Percentiles rank a stretch among this genome's conserved stretches.
Conservation (phyloP, 805 yeast genomes). For the Candida taoyuanica region DNA sequence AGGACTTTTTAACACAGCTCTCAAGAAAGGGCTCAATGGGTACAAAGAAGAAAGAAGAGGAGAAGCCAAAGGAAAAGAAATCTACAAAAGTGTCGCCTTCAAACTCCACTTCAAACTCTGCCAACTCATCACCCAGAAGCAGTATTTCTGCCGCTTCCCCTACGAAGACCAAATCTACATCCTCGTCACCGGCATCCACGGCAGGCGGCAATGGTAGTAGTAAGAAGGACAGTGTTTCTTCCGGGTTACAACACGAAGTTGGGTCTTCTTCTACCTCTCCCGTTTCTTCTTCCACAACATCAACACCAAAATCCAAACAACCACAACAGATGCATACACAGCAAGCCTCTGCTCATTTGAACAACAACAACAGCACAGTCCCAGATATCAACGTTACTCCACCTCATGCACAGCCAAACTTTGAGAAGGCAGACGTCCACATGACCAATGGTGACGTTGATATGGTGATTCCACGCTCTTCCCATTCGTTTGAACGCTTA, state of each 20-base stretch:
- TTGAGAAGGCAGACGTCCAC: slow-evolving; percentile 7
- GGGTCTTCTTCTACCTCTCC: slow-evolving; percentile 1
- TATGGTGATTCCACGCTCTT: slow-evolving; percentile 34
- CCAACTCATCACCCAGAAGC: slow-evolving; percentile 23
- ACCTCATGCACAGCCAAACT: slow-evolving; percentile 6
- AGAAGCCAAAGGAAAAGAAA: slow-evolving; percentile 18
- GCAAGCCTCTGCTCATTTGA: slow-evolving; percentile 3
- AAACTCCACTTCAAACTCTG: slow-evolving; percentile 21
- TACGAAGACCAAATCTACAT: slow-evolving; percentile 13
- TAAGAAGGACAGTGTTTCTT: slow-evolving; percentile 2
- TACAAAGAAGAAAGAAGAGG: slow-evolving; percentile 31
- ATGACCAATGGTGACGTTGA: slow-evolving; percentile 13
- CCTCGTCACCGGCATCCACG: slow-evolving; percentile 6
- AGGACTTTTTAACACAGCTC: slow-evolving; percentile 11
- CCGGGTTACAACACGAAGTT: slow-evolving; percentile 4
- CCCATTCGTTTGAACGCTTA: slow-evolving; percentile 52
- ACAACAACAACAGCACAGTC: too few relatives aligned
- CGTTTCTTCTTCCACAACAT: neutral
- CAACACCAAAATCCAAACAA: slow-evolving; percentile 2
- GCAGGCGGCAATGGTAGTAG: neutral
- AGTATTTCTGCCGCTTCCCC: slow-evolving; percentile 19
- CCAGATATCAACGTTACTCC: slow-evolving; percentile 20
- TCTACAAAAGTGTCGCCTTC: slow-evolving; percentile 15
- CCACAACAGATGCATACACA: slow-evolving; percentile 7
- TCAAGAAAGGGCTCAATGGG: slow-evolving; percentile 30